Percentiles rank a stretch among this genome's conserved stretches.
phyloP scores from a whole-genome alignment of 495 filamentous ascomycete species.

The Trichocladium uniseriatum region DNA sequence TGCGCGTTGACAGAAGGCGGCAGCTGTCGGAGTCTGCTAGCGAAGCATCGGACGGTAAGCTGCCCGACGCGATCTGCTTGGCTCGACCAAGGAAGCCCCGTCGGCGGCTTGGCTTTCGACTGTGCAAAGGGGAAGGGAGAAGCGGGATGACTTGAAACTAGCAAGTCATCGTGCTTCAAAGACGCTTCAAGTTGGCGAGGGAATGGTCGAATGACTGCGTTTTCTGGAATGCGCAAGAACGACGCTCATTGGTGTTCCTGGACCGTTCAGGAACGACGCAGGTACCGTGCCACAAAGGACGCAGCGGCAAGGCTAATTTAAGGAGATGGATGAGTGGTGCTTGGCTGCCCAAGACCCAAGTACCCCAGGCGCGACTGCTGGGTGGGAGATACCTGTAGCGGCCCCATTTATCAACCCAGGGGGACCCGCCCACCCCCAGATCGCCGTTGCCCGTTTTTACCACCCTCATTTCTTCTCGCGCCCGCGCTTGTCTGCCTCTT shows the following conservation, averaged over 20 bases:
- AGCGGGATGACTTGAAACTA: no score
- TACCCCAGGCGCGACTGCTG: constrained; percentile 10
- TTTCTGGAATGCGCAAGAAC: neutral
- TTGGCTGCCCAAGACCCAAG: constrained; percentile 5
- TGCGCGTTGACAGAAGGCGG: neutral
- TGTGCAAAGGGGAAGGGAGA: no score
- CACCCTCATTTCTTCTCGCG: constrained; percentile 16
- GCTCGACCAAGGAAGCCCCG: neutral
- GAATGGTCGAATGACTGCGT: no score
- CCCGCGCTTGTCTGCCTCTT: neutral
- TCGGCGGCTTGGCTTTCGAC: neutral
- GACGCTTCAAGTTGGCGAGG: no score
- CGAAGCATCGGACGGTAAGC: neutral
- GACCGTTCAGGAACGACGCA: constrained; percentile 10
- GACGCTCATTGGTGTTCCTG: constrained; percentile 9
- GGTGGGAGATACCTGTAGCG: constrained; percentile 12
- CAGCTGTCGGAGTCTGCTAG: neutral
- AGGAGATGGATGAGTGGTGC: constrained; percentile 20
- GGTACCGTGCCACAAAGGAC: constrained; percentile 15
- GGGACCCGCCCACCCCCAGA: constrained; percentile 8
- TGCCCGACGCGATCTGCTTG: neutral
- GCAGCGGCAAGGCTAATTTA: constrained; percentile 23
- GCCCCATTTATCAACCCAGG: constrained; percentile 3
- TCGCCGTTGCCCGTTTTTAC: constrained; percentile 10
- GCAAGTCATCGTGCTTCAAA: no score